These are phyloP conservation scores for Malus hybrid DNA, from an alignment of 331 rosid species.

Conservation along the genomic window DNA sequence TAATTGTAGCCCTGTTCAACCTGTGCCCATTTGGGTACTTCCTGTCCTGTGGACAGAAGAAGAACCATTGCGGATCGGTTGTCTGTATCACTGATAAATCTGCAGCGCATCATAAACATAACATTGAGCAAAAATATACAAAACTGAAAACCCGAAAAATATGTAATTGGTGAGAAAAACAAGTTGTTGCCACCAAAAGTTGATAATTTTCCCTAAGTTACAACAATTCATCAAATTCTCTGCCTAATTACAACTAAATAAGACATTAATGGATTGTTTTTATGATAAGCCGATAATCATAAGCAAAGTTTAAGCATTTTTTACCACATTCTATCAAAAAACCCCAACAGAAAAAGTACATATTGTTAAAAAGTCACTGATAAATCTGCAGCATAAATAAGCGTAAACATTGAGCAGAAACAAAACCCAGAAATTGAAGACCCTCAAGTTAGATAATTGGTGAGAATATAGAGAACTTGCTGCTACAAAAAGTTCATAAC, in stretches of 20 bases:
- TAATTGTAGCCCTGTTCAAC: conserved; percentile 72
- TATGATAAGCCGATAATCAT: background rate
- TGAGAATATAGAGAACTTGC: too few relatives aligned
- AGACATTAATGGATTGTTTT: background rate
- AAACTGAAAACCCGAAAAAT: background rate
- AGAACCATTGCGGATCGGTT: conserved; percentile 93
- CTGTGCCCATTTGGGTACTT: conserved; percentile 92
- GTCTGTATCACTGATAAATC: conserved; percentile 64
- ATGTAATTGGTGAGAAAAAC: background rate
- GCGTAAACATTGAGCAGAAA: too few relatives aligned
- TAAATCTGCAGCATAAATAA: too few relatives aligned
- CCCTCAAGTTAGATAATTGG: too few relatives aligned
- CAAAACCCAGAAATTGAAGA: too few relatives aligned
- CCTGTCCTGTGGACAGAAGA: conserved; percentile 91
- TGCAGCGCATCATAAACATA: conserved; percentile 17
- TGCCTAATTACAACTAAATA: background rate
- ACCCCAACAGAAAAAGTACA: background rate
- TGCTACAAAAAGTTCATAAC: too few relatives aligned
- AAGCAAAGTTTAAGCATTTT: background rate
- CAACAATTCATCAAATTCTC: background rate
- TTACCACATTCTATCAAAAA: background rate
- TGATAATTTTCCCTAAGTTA: background rate
- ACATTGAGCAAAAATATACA: background rate
- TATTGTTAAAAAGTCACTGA: background rate
- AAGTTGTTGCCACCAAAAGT: background rate